phyloP scores from a whole-genome alignment of 2,329 filamentous ascomycete genomes.

The Venturiaceae sp. region DNA sequence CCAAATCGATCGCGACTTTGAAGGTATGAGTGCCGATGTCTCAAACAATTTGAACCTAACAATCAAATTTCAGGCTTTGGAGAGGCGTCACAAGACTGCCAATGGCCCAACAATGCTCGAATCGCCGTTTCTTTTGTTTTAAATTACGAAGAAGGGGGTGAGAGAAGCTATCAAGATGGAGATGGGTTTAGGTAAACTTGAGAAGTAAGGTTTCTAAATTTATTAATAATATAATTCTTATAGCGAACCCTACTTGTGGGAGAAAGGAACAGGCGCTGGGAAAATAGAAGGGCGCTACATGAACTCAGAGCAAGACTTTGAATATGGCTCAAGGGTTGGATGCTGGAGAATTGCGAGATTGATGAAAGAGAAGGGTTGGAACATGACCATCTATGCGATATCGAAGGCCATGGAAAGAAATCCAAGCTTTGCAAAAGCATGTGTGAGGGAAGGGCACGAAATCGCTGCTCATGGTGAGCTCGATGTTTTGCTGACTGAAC shows the following conservation, averaged over 20 bases:
- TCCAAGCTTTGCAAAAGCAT: conserved; percentile 28
- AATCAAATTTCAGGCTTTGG: conserved; percentile 2
- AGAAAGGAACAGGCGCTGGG: conserved; percentile 28
- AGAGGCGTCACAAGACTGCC: conserved; percentile 15
- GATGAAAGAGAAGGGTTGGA: conserved; percentile 38
- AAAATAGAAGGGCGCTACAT: conserved; percentile 22
- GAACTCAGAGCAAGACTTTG: conserved; percentile 41
- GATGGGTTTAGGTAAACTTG: conserved; percentile 16
- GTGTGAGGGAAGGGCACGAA: conserved; percentile 30
- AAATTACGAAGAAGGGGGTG: conserved; percentile 27
- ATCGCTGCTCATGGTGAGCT: conserved; percentile 28
- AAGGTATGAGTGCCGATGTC: conserved; percentile 12
- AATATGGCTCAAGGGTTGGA: conserved; percentile 40
- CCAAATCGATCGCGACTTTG: conserved; percentile 28
- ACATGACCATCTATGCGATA: conserved; percentile 39
- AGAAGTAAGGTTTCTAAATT: neutral
- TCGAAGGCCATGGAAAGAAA: conserved; percentile 35
- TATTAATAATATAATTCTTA: neutral
- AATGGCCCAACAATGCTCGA: conserved; percentile 26
- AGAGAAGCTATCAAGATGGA: conserved; percentile 22
- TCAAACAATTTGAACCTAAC: neutral
- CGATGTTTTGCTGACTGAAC: neutral
- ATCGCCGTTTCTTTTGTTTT: conserved; percentile 29
- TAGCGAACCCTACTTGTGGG: conserved; percentile 25
- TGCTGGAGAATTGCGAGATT: conserved; percentile 41